Evolutionary conservation across 2,329 filamentous ascomycete genomes (phyloP).

Genomic region (Chaetomium globosum): DNA sequence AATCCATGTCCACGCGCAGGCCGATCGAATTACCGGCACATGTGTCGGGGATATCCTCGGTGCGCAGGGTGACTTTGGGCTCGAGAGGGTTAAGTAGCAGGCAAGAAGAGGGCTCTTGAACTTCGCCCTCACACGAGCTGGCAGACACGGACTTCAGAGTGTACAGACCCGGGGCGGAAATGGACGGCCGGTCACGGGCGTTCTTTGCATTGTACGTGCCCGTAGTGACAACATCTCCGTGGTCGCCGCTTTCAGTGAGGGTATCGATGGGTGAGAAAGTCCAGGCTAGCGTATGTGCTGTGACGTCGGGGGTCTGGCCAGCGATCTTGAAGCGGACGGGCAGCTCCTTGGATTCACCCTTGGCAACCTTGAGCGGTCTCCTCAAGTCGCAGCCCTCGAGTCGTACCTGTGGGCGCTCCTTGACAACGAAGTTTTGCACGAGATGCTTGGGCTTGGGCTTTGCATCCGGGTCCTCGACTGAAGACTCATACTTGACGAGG

Average conservation of each 20-base stretch:
- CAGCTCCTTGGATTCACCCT: conserved; percentile 66
- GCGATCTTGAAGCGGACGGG: conserved; percentile 71
- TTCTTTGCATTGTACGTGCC: conserved; percentile 65
- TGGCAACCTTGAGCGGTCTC: conserved; percentile 80
- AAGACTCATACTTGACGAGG: conserved; percentile 69
- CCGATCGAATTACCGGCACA: conserved; percentile 94
- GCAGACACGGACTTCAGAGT: conserved; percentile 78
- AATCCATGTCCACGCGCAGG: conserved; percentile 81
- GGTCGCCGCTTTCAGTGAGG: conserved; percentile 69
- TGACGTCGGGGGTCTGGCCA: conserved; percentile 60
- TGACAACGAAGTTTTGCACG: conserved; percentile 78
- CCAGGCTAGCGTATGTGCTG: conserved; percentile 74
- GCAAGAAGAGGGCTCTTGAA: conserved; percentile 93
- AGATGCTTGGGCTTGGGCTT: conserved; percentile 64
- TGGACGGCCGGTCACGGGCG: conserved; percentile 64
- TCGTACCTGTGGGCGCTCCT: conserved; percentile 76
- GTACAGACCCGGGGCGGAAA: conserved; percentile 82
- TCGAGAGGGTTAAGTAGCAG: conserved; percentile 87
- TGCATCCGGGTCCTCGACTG: conserved; percentile 68
- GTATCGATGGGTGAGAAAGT: conserved; percentile 76
- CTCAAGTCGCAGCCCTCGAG: conserved; percentile 77
- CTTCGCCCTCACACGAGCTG: conserved; percentile 80
- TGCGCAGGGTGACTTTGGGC: conserved; percentile 72
- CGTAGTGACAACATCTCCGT: conserved; percentile 60
- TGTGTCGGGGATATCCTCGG: conserved; percentile 87